Conservation (phyloP, 2,329 filamentous ascomycete species). For the Colletotrichum sp. region DNA sequence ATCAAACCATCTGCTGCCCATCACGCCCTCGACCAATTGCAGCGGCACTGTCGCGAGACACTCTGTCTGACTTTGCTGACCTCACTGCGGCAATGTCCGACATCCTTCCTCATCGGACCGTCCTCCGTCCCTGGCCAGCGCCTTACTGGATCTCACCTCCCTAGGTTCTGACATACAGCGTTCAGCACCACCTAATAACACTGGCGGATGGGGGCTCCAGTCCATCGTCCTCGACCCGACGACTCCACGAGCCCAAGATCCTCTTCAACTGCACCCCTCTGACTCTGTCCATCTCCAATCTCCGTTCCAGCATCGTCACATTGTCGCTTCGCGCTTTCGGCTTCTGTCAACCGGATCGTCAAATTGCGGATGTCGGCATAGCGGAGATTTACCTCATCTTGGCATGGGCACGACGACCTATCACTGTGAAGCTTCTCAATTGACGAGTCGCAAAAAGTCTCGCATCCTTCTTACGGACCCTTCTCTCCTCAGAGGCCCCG, state of each 20-base stretch:
- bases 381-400: neutral
- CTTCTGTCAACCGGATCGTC: neutral
- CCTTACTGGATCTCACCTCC: neutral
- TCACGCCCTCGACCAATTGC: neutral
- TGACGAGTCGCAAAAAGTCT: neutral
- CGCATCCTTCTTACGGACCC: neutral
- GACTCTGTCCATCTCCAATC: neutral
- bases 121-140: neutral
- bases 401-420: neutral
- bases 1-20: neutral
- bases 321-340: neutral
- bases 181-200: neutral
- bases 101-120: neutral
- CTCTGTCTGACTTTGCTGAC: neutral
- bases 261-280: neutral
- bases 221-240: neutral
- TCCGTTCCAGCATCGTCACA: neutral
- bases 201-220: neutral
- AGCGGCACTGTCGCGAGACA: neutral
- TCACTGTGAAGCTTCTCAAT: neutral
- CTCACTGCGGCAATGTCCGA: conserved; percentile 5
- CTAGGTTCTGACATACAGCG: neutral
- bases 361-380: neutral
- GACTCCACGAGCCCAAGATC: neutral
- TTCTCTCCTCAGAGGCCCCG: neutral